Evolutionary conservation across 2,329 filamentous ascomycete genomes (phyloP).

Genomic region (Ophiosphaerella narmari): DNA sequence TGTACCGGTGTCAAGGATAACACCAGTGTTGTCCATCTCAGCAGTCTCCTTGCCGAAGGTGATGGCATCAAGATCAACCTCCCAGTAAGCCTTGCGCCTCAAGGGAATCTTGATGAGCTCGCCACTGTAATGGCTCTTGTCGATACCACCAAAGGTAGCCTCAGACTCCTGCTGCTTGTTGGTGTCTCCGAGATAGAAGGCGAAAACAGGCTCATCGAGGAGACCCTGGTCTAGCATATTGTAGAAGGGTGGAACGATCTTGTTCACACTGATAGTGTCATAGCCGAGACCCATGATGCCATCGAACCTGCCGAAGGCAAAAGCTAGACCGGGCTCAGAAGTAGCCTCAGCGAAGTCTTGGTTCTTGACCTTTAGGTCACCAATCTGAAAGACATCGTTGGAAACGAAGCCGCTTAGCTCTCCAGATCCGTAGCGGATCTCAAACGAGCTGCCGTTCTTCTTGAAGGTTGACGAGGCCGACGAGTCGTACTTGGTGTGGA

Average conservation of each 20-base stretch:
- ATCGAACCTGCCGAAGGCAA: slow-evolving; percentile 96
- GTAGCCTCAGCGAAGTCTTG: slow-evolving; percentile 98
- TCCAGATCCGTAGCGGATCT: slow-evolving; percentile 94
- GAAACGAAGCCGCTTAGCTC: slow-evolving; percentile 93
- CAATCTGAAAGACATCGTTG: slow-evolving; percentile 82
- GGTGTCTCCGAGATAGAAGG: slow-evolving; percentile 88
- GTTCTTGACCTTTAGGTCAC: slow-evolving; percentile 83
- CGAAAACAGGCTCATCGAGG: slow-evolving; percentile 89
- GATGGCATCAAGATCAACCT: slow-evolving; percentile 94
- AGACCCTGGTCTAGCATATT: slow-evolving; percentile 89
- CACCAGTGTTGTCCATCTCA: slow-evolving; percentile 91
- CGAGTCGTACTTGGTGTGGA: slow-evolving; percentile 96
- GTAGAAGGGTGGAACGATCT: slow-evolving; percentile 94
- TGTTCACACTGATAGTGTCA: slow-evolving; percentile 96
- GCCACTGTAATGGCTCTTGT: slow-evolving; percentile 80
- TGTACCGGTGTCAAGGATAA: slow-evolving; percentile 97
- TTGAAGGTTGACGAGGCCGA: slow-evolving; percentile 87
- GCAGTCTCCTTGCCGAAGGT: slow-evolving; percentile 83
- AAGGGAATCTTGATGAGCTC: slow-evolving; percentile 92
- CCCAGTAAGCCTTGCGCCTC: slow-evolving; percentile 99
- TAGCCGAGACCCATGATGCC: slow-evolving; percentile 95
- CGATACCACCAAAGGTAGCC: slow-evolving; percentile 86
- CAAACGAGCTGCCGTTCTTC: slow-evolving; percentile 89
- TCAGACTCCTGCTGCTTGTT: slow-evolving; percentile 77
- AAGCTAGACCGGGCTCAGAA: slow-evolving; percentile 91